Evolutionary conservation across 2,329 filamentous ascomycete genomes (phyloP), one percentile per base, ranked within the genome.

Genomic region (Claviceps sp.): DNA sequence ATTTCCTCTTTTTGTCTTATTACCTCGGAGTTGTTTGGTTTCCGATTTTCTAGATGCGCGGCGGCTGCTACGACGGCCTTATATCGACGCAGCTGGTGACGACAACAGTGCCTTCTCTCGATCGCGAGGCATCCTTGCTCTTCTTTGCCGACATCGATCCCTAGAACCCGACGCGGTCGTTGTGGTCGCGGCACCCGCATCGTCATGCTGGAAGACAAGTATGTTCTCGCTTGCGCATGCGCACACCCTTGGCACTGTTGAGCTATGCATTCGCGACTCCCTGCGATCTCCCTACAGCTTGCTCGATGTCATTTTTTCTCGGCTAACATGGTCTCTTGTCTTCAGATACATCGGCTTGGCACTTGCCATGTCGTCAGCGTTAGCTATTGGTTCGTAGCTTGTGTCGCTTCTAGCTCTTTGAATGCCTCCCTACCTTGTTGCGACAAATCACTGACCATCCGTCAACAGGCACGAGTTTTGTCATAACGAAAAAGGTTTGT

Each of bases 401-500:
- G n/a, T 47, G n/a, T 37, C 1, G 29, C 34, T 22, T 23, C 17
- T 3, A 20, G 14, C 3, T 11, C 29, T 9, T 34, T 9, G 29
- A 34, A 34, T 34, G 9, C 3, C 9, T 34, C 9, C 9, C 29
- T 11, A 1, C 1, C 29, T 11, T 34, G 23, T 34, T 2, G 17
- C 4, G 40, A 26, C 14, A 23, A 39, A 20, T 20, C 59, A 64
- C 57, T 53, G 53, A 65, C 57, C 52, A 53, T 47, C 51, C 45
- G 42, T 40, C 53, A 43, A 45, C 60, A 93, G 88, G 89, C 64
- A 89, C 88, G 49, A 95, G 90, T 78, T 98, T 98, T 69, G 91
- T 98, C 60, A 96, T 98, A 63, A 98, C 94, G 47, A 98, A 98
- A 73, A 97, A 96, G 79, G 87, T 45, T 17, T 7, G 44, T 43